Conservation (phyloP, 164 flowering plant species). For the Chloranthus sessilifolius region DNA sequence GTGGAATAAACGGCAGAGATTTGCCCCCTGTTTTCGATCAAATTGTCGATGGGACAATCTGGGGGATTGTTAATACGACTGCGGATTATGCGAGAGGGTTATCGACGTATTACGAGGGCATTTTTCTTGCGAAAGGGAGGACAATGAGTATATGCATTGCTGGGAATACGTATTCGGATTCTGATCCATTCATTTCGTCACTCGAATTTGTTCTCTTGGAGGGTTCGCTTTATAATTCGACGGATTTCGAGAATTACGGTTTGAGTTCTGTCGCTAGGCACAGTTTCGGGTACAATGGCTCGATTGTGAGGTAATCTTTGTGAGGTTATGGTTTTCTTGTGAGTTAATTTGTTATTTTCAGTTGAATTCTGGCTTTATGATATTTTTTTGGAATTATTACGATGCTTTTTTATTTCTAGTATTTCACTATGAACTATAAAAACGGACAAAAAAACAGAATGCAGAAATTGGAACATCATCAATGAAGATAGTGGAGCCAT, state of each 20-base stretch:
- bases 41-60: constrained; percentile 83
- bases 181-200: constrained; percentile 81
- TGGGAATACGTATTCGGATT: constrained; percentile 53
- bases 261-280: constrained; percentile 63
- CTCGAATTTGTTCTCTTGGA: constrained; percentile 58
- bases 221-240: constrained; percentile 68
- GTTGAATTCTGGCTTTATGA: not conserved
- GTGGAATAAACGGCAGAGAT: constrained; percentile 47
- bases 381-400: not conserved
- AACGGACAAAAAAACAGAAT: too few relatives aligned
- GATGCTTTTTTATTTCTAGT: not conserved
- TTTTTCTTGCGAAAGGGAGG: constrained; percentile 66
- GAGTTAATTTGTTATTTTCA: not conserved
- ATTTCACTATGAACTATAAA: not conserved
- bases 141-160: constrained; percentile 73
- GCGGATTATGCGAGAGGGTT: constrained; percentile 45
- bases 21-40: constrained; percentile 84
- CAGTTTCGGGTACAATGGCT: constrained; percentile 60
- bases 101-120: constrained; percentile 69
- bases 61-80: constrained; percentile 82
- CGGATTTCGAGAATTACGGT: constrained; percentile 51
- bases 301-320: constrained; percentile 45
- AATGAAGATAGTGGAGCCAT: too few relatives aligned
- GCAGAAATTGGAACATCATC: too few relatives aligned
- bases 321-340: not conserved